Evolutionary conservation across 306 rosid genomes (phyloP).

Genomic region (Pterocarpus santalinus): DNA sequence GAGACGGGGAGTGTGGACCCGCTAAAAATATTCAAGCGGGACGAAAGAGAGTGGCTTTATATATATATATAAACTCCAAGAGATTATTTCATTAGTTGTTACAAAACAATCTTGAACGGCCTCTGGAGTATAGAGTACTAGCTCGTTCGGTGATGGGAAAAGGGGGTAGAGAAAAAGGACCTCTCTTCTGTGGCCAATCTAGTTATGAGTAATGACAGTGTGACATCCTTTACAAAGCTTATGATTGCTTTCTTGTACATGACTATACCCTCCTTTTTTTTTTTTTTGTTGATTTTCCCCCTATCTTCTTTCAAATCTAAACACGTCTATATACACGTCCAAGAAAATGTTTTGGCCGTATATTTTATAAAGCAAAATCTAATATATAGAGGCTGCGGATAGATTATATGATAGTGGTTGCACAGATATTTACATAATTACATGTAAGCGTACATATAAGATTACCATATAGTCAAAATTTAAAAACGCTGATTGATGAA

Average conservation of each 20-base stretch:
- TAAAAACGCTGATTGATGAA: too few species aligned
- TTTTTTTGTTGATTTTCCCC: neutral
- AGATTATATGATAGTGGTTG: neutral
- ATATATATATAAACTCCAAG: neutral
- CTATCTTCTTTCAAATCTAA: neutral
- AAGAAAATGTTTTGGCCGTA: neutral
- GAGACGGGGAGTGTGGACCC: constrained; percentile 5
- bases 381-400: neutral
- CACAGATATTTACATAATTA: neutral
- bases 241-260: neutral
- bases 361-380: neutral
- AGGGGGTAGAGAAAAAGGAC: neutral
- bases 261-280: neutral
- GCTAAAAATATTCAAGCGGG: constrained; percentile 3
- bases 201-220: neutral
- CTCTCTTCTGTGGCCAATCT: neutral
- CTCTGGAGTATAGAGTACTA: constrained; percentile 16
- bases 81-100: neutral
- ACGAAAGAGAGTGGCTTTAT: neutral
- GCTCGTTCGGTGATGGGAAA: neutral
- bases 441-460: neutral
- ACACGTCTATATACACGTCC: neutral
- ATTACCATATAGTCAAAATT: too few species aligned
- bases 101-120: constrained; percentile 5
- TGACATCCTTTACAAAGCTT: neutral